Evolutionary conservation across 345 rosid genomes (phyloP), one percentile per base, ranked within the genome.

Genomic region (Syzygium grande): DNA sequence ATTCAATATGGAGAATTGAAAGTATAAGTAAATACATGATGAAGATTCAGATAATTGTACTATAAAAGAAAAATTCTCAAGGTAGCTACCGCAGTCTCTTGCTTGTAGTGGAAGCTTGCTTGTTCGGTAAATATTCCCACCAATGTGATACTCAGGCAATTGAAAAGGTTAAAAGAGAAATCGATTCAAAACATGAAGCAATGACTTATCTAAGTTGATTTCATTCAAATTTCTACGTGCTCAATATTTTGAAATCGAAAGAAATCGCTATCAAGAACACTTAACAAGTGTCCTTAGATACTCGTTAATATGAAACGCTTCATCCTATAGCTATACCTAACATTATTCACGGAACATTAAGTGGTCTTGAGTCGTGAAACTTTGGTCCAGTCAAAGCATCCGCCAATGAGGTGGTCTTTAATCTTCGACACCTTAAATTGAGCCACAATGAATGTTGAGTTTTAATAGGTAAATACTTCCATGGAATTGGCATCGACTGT

Each of bases 111-210:
- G 2, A 59, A 59, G 73, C 9, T 61, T 16, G n/a, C 6, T 61
- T 13, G n/a, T 6, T 0, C 6, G 34, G 34, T 61, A n/a, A 13
- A 61, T n/a, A n/a, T 8, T 61, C 73, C 73, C 34, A 61, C 19
- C 34, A 61, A n/a, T 61, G 19, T 14, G 17, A 61, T 61, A 13
- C 73, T 61, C n/a, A 13, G 14, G 34, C 19, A n/a, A 12, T 16
- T n/a, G 0, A 13, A 6, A n/a, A 61, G 0, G 73, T 61, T 27
- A 0, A n/a, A n/a, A n/a, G 15, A n/a, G 19, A n/a, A n/a, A 61
- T 61, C 3, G 73, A 2, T 61, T n/a, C 73, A 14, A 61, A 61
- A 61, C 38, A 61, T 19, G 19, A 61, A 61, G 34, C 34, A 13
- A 61, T 61, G 38, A 61, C 73, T 61, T 13, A 61, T 61, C 17